phyloP scores from a whole-genome alignment of 2,329 filamentous ascomycete species.

The Sphaerulina vaccinii region DNA sequence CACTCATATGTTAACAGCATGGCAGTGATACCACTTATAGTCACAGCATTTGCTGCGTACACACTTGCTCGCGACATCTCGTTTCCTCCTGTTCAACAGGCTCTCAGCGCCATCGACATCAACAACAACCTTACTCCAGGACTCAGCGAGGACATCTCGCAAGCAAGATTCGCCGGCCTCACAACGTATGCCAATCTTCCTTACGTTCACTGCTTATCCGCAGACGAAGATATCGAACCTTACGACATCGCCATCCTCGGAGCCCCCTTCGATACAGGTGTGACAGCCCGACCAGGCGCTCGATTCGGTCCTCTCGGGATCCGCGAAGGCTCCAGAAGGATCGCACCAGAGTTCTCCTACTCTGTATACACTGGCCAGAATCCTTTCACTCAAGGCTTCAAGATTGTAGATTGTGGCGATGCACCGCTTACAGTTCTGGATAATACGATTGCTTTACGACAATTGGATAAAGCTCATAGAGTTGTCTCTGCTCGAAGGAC shows the following conservation, averaged over 20 bases:
- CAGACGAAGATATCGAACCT: constrained; percentile 39
- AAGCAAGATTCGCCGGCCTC: constrained; percentile 42
- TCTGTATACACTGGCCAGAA: constrained; percentile 51
- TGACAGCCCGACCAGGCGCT: constrained; percentile 54
- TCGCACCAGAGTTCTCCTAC: constrained; percentile 44
- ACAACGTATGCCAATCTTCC: constrained; percentile 50
- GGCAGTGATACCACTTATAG: background rate
- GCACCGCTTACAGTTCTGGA: constrained; percentile 50
- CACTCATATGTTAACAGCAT: background rate
- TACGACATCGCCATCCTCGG: constrained; percentile 53
- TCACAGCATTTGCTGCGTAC: background rate
- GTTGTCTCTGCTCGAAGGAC: constrained; percentile 42
- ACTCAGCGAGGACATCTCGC: constrained; percentile 27
- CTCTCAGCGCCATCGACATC: constrained; percentile 25
- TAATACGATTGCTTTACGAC: constrained; percentile 55
- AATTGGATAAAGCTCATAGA: constrained; percentile 54
- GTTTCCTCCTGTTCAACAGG: background rate
- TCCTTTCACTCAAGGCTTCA: constrained; percentile 46
- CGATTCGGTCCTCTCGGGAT: constrained; percentile 49
- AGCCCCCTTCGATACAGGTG: constrained; percentile 52
- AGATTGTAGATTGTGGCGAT: constrained; percentile 57
- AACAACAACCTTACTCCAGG: constrained; percentile 12
- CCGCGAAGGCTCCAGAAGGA: constrained; percentile 38
- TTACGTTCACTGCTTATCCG: constrained; percentile 48
- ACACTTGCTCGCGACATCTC: too few relatives aligned